Evolutionary conservation across 768 basidiomycete species (phyloP).

Genomic region (Kwoniella europaea): DNA sequence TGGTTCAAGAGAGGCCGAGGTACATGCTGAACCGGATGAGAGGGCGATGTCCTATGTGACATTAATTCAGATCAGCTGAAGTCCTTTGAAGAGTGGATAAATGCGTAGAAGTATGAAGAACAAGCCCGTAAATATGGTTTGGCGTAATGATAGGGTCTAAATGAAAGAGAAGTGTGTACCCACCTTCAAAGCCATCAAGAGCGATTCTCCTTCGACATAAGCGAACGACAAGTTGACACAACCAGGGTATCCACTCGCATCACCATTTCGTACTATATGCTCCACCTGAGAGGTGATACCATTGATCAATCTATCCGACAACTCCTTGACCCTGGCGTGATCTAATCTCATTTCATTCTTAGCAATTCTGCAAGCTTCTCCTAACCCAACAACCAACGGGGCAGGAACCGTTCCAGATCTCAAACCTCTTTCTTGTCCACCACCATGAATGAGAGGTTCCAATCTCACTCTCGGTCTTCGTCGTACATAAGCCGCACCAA

Average conservation of each 20-base stretch:
- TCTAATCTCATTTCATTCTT: constrained; percentile 91
- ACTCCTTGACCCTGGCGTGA: constrained; percentile 70
- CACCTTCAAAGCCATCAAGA: constrained; percentile 98
- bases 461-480: constrained; percentile 88
- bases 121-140: too few species aligned
- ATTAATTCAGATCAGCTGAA: too few species aligned
- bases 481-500: constrained; percentile 93
- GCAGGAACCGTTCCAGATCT: constrained; percentile 93
- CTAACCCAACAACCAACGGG: constrained; percentile 84
- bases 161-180: too few species aligned
- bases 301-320: constrained; percentile 79
- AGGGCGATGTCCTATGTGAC: constrained; percentile 98
- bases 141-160: too few species aligned
- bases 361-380: constrained; percentile 91
- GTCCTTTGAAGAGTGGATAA: too few species aligned
- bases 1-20: constrained; percentile 95
- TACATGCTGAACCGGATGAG: constrained; percentile 97
- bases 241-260: constrained; percentile 86
- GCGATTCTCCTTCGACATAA: constrained; percentile 95
- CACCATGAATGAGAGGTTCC: constrained; percentile 92
- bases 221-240: constrained; percentile 95
- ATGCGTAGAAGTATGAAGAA: too few species aligned
- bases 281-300: constrained; percentile 83
- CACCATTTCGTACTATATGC: constrained; percentile 92
- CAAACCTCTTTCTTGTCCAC: constrained; percentile 95